phyloP scores from a whole-genome alignment of 2,329 filamentous ascomycete species.

The Penicillium sumatraense region DNA sequence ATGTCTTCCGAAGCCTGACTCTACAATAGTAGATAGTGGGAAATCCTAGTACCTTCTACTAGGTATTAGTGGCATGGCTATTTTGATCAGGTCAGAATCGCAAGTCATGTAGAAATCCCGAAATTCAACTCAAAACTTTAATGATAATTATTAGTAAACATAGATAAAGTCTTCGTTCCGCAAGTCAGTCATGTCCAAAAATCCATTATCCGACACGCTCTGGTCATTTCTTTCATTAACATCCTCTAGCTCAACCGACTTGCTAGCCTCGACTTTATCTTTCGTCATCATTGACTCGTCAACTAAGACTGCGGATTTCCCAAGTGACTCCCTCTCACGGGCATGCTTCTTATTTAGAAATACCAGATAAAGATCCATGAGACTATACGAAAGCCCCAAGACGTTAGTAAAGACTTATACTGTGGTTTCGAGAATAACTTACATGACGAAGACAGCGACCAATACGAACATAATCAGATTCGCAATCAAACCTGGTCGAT shows the following conservation, averaged over 20 bases:
- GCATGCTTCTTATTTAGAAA: conserved; percentile 37
- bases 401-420: too few species aligned
- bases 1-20: too few species aligned
- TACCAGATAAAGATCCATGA: conserved; percentile 37
- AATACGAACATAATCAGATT: conserved; percentile 41
- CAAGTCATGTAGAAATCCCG: background rate
- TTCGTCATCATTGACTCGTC: conserved; percentile 43
- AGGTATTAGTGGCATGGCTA: too few species aligned
- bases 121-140: background rate
- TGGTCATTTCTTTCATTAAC: background rate
- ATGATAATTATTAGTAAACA: conserved; percentile 8
- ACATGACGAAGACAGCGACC: conserved; percentile 33
- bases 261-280: conserved; percentile 7
- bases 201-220: conserved; percentile 12
- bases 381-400: conserved; percentile 2
- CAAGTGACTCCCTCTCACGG: conserved; percentile 32
- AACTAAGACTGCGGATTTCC: conserved; percentile 33
- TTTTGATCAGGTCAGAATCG: too few species aligned
- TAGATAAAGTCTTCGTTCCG: conserved; percentile 18
- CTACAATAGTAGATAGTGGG: too few species aligned
- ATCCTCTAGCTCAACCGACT: background rate
- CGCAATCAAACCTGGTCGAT: conserved; percentile 38
- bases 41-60: too few species aligned
- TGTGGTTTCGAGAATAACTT: too few species aligned
- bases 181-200: conserved; percentile 15